phyloP scores from a whole-genome alignment of 2,329 filamentous ascomycete species.

The Aspergillus caelatus region DNA sequence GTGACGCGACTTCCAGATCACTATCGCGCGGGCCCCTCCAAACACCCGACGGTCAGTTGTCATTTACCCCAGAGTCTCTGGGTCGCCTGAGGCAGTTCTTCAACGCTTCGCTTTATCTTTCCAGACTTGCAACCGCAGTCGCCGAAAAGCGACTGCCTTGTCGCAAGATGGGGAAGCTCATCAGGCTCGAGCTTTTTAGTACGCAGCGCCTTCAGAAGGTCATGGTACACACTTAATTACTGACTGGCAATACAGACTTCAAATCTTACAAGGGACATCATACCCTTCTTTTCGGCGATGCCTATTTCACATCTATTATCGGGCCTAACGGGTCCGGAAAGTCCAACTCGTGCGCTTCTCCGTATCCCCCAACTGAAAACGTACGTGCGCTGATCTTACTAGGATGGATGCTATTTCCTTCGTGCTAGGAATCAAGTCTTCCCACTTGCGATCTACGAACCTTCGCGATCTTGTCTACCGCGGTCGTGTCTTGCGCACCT shows the following conservation, averaged over 20 bases:
- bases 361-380: background rate
- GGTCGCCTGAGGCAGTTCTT: background rate
- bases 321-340: slow-evolving; percentile 99
- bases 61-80: slow-evolving; percentile 12
- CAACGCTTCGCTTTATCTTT: slow-evolving; percentile 3
- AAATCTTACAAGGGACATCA: slow-evolving; percentile 99
- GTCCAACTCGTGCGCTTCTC: slow-evolving; percentile 79
- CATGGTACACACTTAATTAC: slow-evolving; percentile 16
- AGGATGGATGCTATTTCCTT: slow-evolving; percentile 99
- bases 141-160: slow-evolving; percentile 28
- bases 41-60: slow-evolving; percentile 14
- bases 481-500: slow-evolving; percentile 87
- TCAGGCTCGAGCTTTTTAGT: slow-evolving; percentile 93
- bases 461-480: slow-evolving; percentile 95
- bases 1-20: slow-evolving; percentile 22
- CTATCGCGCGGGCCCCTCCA: slow-evolving; percentile 27
- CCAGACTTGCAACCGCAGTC: slow-evolving; percentile 23
- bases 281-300: slow-evolving; percentile 90
- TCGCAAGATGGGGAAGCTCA: slow-evolving; percentile 87
- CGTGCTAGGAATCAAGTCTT: slow-evolving; percentile 96
- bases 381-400: slow-evolving; percentile 28
- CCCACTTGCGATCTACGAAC: slow-evolving; percentile 92
- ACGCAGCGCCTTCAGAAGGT: slow-evolving; percentile 38
- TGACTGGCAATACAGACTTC: slow-evolving; percentile 70
- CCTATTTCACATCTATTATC: slow-evolving; percentile 98